phyloP scores from a whole-genome alignment of 2,329 filamentous ascomycete genomes.

The Coleophoma eucalyptorum region DNA sequence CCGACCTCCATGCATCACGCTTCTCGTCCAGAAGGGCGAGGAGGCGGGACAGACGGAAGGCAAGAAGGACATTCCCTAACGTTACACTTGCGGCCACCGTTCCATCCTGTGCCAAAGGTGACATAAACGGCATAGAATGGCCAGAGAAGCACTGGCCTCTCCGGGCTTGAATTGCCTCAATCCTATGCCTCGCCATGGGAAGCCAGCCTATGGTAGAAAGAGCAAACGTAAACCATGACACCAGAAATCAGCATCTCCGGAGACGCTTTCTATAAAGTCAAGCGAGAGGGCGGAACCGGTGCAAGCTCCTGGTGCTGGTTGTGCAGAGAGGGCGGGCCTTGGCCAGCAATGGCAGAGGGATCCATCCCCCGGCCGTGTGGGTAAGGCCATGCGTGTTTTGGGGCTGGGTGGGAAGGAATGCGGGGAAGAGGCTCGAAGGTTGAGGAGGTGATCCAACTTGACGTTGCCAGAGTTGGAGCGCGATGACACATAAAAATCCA shows the following conservation, averaged over 20 bases:
- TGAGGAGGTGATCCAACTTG: background rate
- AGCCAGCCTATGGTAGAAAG: background rate
- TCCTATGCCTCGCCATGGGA: background rate
- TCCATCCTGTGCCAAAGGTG: too few species aligned
- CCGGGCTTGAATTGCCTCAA: too few species aligned
- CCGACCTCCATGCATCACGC: too few species aligned
- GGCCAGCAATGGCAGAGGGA: background rate
- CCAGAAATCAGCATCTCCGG: conserved; percentile 16
- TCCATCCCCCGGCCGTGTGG: background rate
- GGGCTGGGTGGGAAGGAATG: background rate
- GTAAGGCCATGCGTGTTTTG: background rate
- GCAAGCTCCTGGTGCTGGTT: too few species aligned
- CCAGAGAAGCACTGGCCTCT: too few species aligned
- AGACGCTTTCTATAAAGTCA: background rate
- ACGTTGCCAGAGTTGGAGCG: background rate
- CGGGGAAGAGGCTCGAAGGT: background rate
- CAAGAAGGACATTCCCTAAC: background rate
- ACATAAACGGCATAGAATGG: too few species aligned
- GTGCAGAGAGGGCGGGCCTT: too few species aligned
- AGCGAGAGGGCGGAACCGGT: background rate
- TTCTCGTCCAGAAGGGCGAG: background rate
- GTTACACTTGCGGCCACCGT: background rate
- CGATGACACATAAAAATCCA: background rate
- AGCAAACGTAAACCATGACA: conserved; percentile 10
- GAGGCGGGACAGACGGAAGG: background rate